Base-by-base conservation (phyloP, 345 rosid genomes). In the Pistacia atlantica region DNA sequence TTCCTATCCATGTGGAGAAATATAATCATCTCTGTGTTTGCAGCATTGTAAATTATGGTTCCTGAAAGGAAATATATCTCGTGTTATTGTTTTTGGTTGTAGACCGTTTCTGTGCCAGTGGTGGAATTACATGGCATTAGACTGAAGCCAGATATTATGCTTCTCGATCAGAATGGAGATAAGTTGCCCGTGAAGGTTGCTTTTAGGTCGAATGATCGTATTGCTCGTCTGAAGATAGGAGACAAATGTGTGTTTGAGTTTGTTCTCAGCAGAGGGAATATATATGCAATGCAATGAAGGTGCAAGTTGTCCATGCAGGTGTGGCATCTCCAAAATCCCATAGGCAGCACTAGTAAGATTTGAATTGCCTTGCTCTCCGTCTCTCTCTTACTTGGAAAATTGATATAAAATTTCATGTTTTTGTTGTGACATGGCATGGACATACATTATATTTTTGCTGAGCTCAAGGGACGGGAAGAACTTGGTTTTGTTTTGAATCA, bases 171-270 rank as follows among this genome's bases (percentile, higher is more conserved):
- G 33, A 48, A 59, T 48, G 74, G 65, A 65, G 42, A 73, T 10
- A 42, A 55, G 46, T 72, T 49, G 60, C 69, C 68, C 8, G 73
- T 74, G 66, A 60, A 48, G 51, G 11, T 77, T 31, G 6, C 8
- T 42, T 67, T 33, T 20, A 25, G 49, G 28, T 4, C 3, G 12
- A 16, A 62, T 8, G 70, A 46, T 63, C 63, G 70, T 37, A 54
- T 37, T 35, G 7, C 6, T 42, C 37, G 52, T 4, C 59, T 51
- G 64, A 16, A 37, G 7, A 2, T 3, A 16, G 65, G 65, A 63
- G 76, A 63, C 71, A 63, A 77, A 45, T 54, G 76, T 42, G 4
- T 77, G 1, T 49, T 49, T 55, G 75, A 77, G 71, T 72, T 77
- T 71, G 52, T 77, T 9, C 42, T 54, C 13, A 4, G 18, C 3